Base-by-base conservation (phyloP, 1,139 yeast species). In the Nakaseomyces glabratus region DNA sequence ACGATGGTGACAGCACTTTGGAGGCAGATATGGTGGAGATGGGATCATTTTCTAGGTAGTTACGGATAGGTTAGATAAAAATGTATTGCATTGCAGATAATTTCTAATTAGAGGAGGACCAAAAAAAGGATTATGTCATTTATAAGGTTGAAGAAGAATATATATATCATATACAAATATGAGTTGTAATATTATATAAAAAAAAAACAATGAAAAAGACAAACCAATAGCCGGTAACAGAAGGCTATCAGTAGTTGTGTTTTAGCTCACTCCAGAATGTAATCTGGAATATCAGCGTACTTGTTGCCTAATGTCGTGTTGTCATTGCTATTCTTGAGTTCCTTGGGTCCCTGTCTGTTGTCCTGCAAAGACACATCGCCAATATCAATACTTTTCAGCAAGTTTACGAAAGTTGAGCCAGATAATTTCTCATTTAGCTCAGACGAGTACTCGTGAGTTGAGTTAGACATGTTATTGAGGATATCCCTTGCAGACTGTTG, bases 21-120 rank as follows among this genome's bases (percentile, higher is more conserved):
- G 21, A 12, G n/a, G 19, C n/a, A 6, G 18, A 23, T 9, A 28
- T 31, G 5, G 45, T 42, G 6, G 44, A 42, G 32, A 41, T 42
- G 46, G 35, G 32, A n/a, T 38, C 37, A n/a, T 34, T 41, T 17
- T n/a, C n/a, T n/a, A n/a, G n/a, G n/a, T n/a, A n/a, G n/a, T n/a
- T n/a, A n/a, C n/a, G n/a, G n/a, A n/a, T n/a, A n/a, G n/a, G n/a
- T n/a, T n/a, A n/a, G n/a, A n/a, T n/a, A n/a, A n/a, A n/a, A n/a
- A n/a, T n/a, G n/a, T n/a, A n/a, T n/a, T n/a, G n/a, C n/a, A n/a
- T n/a, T n/a, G n/a, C n/a, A n/a, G n/a, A n/a, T n/a, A n/a, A n/a
- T n/a, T n/a, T n/a, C n/a, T n/a, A n/a, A n/a, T n/a, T n/a, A n/a
- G n/a, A n/a, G n/a, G n/a, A n/a, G n/a, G n/a, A n/a, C n/a, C n/a